Evolutionary conservation across 192 early-diverging fungal species (phyloP), one percentile per base, ranked within the genome.

Genomic region (Coemansia sp.): DNA sequence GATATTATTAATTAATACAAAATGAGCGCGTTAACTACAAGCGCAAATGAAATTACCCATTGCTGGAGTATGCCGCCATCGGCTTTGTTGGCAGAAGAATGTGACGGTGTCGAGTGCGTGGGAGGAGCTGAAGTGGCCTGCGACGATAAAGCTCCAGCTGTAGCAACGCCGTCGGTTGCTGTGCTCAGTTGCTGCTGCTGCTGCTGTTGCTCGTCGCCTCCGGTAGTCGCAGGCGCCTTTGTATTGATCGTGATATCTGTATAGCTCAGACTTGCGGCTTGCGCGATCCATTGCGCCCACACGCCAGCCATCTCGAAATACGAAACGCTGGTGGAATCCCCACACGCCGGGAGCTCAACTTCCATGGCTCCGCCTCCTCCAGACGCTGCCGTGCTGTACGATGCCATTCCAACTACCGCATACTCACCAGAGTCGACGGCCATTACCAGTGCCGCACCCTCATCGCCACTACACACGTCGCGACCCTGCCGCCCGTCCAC

Each of bases 371-470:
- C 57, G 5, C 14, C 15, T 11, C 10, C 24, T 29, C 22, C 14
- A 2, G 61, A 35, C 3, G 27, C 9, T 10, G 45, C 60, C 2
- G 62, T 42, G 7, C 45, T 60, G 25, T 68, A 68, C 3, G 73
- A 74, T 4, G 66, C 62, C 24, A 74, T 40, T 20, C 73, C 73
- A 14, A 60, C 35, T 11, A 74, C 38, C 19, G 73, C 73, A 14
- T 57, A 45, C 7, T 38, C 19, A 9, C 36, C 36, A 8, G 38
- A 22, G 1, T 27, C 49, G 20, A 40, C 11, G 20, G 24, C n/a
- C 15, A 74, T 62, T n/a, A 74, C 20, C 39, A 74, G 49, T 32
- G 73, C 66, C 10, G 62, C 73, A 4, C 73, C 73, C 31, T 68
- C 73, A 31, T 74, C 73, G 38, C 66, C 66, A 38, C 27, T 19